Conservation (phyloP, 176 grass and related monocot genomes). For the Echinochloa phyllopogon region DNA sequence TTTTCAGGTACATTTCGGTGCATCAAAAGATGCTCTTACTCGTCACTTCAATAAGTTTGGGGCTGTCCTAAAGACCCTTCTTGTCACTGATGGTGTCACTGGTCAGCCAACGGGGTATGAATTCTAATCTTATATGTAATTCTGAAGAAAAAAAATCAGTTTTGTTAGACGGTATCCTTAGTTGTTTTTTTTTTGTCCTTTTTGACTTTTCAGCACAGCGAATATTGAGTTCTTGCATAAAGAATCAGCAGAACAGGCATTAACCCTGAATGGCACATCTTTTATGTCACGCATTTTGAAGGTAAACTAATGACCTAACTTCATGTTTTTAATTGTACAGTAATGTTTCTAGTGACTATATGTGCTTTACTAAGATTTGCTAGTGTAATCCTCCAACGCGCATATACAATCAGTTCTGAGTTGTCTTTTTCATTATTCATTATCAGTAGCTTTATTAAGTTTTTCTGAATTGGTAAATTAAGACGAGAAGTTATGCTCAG, state of each 20-base stretch:
- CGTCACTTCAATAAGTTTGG: slow-evolving; percentile 97
- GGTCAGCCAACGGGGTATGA: slow-evolving; percentile 90
- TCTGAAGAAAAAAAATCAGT: slow-evolving; percentile 11
- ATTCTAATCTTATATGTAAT: slow-evolving; percentile 29
- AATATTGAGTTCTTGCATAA: slow-evolving; percentile 91
- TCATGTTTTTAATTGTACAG: slow-evolving; percentile 4
- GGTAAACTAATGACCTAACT: slow-evolving; percentile 50
- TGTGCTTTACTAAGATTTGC: slow-evolving; percentile 26
- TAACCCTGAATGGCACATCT: slow-evolving; percentile 82
- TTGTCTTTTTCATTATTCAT: slow-evolving; percentile 1
- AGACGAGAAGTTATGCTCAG: not conserved
- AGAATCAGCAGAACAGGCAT: slow-evolving; percentile 81
- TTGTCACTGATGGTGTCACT: slow-evolving; percentile 76
- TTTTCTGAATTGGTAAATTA: slow-evolving; percentile 27
- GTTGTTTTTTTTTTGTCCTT: not conserved
- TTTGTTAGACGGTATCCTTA: slow-evolving; percentile 28
- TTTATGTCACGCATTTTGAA: slow-evolving; percentile 99
- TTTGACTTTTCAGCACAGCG: slow-evolving; percentile 60
- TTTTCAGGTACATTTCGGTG: slow-evolving; percentile 80
- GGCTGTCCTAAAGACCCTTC: slow-evolving; percentile 82
- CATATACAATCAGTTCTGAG: not conserved
- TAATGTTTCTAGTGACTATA: slow-evolving; percentile 13
- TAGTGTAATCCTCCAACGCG: not conserved
- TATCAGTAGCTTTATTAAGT: slow-evolving; percentile 28
- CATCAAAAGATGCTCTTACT: slow-evolving; percentile 91